phyloP scores from a whole-genome alignment of 371 early-diverging fungal genomes.

The Nosema muscidifuracis region DNA sequence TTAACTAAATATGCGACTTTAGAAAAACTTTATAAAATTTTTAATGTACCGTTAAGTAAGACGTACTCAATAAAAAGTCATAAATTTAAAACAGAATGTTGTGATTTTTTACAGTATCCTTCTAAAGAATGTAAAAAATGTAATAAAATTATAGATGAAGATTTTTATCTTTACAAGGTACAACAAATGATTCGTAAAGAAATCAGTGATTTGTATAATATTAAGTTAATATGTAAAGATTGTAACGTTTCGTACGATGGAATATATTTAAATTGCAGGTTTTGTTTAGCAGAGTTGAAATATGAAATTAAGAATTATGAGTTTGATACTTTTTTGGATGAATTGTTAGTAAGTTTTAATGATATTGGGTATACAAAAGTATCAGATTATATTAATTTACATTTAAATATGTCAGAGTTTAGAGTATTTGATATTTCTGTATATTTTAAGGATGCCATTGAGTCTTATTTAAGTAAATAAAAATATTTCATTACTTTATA shows the following conservation, averaged over 20 bases:
- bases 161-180: slow-evolving; percentile 43
- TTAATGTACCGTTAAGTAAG: slow-evolving; percentile 26
- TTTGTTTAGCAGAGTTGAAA: slow-evolving; percentile 33
- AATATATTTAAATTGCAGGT: slow-evolving; percentile 17
- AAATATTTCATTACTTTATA: too few relatives aligned
- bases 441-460: slow-evolving; percentile 27
- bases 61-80: not conserved
- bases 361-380: slow-evolving; percentile 25
- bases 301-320: slow-evolving; percentile 36
- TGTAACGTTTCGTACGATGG: slow-evolving; percentile 30
- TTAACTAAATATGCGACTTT: slow-evolving; percentile 3
- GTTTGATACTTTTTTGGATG: slow-evolving; percentile 49
- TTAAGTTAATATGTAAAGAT: slow-evolving; percentile 31
- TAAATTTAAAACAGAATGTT: slow-evolving; percentile 54
- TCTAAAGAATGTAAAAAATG: slow-evolving; percentile 48
- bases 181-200: slow-evolving; percentile 40
- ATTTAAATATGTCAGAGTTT: slow-evolving; percentile 25
- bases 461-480: not conserved
- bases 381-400: not conserved
- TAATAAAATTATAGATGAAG: slow-evolving; percentile 12
- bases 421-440: not conserved
- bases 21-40: slow-evolving; percentile 41
- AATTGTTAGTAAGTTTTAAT: slow-evolving; percentile 10
- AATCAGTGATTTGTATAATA: slow-evolving; percentile 28
- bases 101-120: slow-evolving; percentile 47